A percentile compares a stretch with the other conserved stretches of the same genome.
These are phyloP conservation scores for Psilocybe cyanescens DNA, from an alignment of 768 basidiomycete genomes.

Conservation along the genomic window DNA sequence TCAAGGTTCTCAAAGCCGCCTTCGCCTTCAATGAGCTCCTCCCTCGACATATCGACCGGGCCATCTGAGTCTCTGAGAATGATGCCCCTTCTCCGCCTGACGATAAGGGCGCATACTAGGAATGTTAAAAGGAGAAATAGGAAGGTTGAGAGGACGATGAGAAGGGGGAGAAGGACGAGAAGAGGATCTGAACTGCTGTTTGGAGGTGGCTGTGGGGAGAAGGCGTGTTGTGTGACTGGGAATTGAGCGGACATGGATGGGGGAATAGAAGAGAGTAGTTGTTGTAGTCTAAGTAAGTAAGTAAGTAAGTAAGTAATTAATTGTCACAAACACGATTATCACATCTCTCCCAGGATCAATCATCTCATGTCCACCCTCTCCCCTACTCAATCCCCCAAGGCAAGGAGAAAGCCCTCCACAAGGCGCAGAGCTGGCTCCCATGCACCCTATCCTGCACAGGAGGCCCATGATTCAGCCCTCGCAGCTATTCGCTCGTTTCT, in stretches of 20 bases:
- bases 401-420: slow-evolving; percentile 59
- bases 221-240: slow-evolving; percentile 13
- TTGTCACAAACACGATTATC: slow-evolving; percentile 3
- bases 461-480: slow-evolving; percentile 73
- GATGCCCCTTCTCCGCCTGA: slow-evolving; percentile 79
- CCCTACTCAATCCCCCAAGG: slow-evolving; percentile 51
- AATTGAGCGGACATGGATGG: slow-evolving; percentile 14
- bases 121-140: slow-evolving; percentile 92
- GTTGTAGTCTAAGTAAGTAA: neutral
- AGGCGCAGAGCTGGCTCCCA: slow-evolving; percentile 63
- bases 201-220: slow-evolving; percentile 25
- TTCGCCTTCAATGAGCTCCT: slow-evolving; percentile 88
- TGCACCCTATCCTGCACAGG: slow-evolving; percentile 55
- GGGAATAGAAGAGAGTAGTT: neutral
- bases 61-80: slow-evolving; percentile 85
- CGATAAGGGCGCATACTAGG: slow-evolving; percentile 85
- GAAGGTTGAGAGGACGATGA: slow-evolving; percentile 92
- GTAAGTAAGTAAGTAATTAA: neutral
- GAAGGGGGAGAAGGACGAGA: slow-evolving; percentile 88
- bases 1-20: slow-evolving; percentile 95
- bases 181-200: slow-evolving; percentile 59
- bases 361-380: slow-evolving; percentile 55
- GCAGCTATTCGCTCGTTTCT: slow-evolving; percentile 79
- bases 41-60: slow-evolving; percentile 90
- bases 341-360: slow-evolving; percentile 19